Conservation (phyloP, 345 rosid species). For the Clarkia xantiana region DNA sequence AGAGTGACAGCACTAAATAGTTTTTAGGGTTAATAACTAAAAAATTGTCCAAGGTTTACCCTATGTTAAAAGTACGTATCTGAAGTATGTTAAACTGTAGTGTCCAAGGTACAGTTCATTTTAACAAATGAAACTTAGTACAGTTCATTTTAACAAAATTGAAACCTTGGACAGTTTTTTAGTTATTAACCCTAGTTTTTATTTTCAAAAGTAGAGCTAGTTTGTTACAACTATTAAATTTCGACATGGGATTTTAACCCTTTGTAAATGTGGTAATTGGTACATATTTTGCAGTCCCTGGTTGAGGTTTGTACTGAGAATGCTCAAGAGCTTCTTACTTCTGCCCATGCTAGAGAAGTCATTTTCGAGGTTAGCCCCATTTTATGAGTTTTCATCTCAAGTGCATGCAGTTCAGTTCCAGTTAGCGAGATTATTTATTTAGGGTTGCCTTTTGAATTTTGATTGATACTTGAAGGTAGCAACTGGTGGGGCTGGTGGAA, state of each 20-base stretch:
- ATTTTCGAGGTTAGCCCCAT: constrained; percentile 46
- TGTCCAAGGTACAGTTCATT: too few species aligned
- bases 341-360: constrained; percentile 68
- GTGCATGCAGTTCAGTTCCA: neutral
- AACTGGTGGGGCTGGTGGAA: constrained; percentile 48
- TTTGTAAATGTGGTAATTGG: neutral
- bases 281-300: constrained; percentile 37
- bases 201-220: too few species aligned
- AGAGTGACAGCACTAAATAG: too few species aligned
- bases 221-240: neutral
- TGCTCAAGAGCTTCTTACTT: constrained; percentile 51
- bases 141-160: too few species aligned
- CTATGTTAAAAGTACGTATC: too few species aligned
- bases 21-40: too few species aligned
- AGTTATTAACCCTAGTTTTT: too few species aligned
- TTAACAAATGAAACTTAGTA: too few species aligned
- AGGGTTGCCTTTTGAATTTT: neutral
- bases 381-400: neutral
- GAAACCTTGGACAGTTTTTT: too few species aligned
- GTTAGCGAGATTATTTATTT: neutral
- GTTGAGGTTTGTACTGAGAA: constrained; percentile 51
- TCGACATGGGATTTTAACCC: neutral
- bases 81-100: too few species aligned
- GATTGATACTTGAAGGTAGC: constrained; percentile 34
- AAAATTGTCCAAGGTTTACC: too few species aligned